phyloP scores from a whole-genome alignment of 768 basidiomycete genomes.

The Tricholoma flavovirens region DNA sequence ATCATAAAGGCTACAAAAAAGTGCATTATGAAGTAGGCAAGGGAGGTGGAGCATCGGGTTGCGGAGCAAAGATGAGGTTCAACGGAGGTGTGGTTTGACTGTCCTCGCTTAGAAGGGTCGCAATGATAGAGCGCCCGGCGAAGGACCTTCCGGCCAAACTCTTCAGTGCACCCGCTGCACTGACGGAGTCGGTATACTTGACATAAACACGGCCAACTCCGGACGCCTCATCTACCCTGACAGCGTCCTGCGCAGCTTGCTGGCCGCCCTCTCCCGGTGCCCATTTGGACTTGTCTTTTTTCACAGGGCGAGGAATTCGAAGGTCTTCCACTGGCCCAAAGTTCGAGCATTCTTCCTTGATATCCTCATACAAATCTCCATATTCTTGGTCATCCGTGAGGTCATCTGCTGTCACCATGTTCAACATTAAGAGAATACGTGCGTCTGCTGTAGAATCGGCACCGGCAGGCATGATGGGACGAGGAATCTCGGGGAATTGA shows the following conservation, averaged over 20 bases:
- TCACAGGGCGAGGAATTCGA: slow-evolving; percentile 82
- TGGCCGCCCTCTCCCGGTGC: slow-evolving; percentile 52
- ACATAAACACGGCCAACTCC: slow-evolving; percentile 97
- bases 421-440: slow-evolving; percentile 92
- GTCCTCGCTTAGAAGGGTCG: slow-evolving; percentile 76
- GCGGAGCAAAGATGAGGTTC: slow-evolving; percentile 76
- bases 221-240: slow-evolving; percentile 76
- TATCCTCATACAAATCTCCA: slow-evolving; percentile 89
- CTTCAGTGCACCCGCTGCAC: slow-evolving; percentile 71
- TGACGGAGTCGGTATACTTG: slow-evolving; percentile 60
- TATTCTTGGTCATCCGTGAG: slow-evolving; percentile 88
- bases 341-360: slow-evolving; percentile 82
- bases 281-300: slow-evolving; percentile 82
- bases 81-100: slow-evolving; percentile 83
- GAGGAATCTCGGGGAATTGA: slow-evolving; percentile 76
- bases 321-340: slow-evolving; percentile 82
- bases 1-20: neutral
- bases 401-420: slow-evolving; percentile 97
- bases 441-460: slow-evolving; percentile 54
- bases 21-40: slow-evolving; percentile 43
- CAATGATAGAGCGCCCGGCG: slow-evolving; percentile 81
- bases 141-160: slow-evolving; percentile 87
- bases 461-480: slow-evolving; percentile 84
- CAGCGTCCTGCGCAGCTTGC: slow-evolving; percentile 59
- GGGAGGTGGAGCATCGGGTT: slow-evolving; percentile 78